Evolutionary conservation across 768 basidiomycete genomes (phyloP), one percentile per base, ranked within the genome.

Genomic region (Lentinula sp.): DNA sequence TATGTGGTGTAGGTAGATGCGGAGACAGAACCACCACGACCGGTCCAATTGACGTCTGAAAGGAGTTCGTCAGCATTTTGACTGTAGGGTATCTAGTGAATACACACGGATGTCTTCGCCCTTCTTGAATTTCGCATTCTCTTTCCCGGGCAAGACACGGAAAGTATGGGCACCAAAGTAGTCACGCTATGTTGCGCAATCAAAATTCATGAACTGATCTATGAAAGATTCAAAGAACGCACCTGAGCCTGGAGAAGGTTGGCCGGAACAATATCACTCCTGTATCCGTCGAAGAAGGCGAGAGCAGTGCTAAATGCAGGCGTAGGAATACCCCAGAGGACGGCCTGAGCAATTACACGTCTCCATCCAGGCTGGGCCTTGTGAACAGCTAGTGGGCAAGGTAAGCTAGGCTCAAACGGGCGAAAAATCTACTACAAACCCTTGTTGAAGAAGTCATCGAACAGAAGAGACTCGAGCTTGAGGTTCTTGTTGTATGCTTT

Each of bases 111-210:
- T 94, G 72, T 96, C 92, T 75, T 91, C 78, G 71, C 85, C 89
- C 61, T 83, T 69, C 76, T 86, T 84, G 76, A 96, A 87, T 70
- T 78, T 86, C 54, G 80, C 81, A 74, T 92, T 96, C 77, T 94
- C 95, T 77, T 91, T 90, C 58, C 95, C 94, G 59, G 94, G 88
- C 40, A 93, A 79, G 61, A 98, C 94, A 58, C 87, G 84, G 93
- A 97, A 98, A 59, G 96, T 98, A 81, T 98, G 96, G 48, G 95
- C 93, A 75, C 97, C 96, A 74, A 99, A 99, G 85, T 95, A 99
- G 72, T 99, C 96, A 73, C 96, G 93, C 88, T 90, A 60, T 34
- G 35, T 5, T 28, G 23, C 28, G 35, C 35, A 35, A 11, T 35
- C 57, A 49, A 21, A 37, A 16, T 28, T 28, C 8, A 39, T 13